Conservation (phyloP, 441 rosid species). For the Aleurites moluccanus region DNA sequence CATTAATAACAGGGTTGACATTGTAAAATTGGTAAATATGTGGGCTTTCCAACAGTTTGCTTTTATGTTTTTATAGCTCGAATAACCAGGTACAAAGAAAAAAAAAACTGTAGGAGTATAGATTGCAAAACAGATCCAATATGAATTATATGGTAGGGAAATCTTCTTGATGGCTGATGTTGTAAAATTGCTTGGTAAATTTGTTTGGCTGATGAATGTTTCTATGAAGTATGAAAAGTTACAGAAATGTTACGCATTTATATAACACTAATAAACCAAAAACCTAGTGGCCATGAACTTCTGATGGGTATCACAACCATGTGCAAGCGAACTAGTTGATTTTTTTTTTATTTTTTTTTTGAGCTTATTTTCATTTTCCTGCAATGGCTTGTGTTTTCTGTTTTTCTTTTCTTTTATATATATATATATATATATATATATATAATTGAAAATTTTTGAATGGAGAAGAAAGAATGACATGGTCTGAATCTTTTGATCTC, state of each 20-base stretch:
- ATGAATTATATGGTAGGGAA: constrained; percentile 22
- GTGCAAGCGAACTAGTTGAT: too few relatives aligned
- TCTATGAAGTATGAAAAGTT: constrained; percentile 10
- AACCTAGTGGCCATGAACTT: too few relatives aligned
- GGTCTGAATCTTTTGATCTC: too few relatives aligned
- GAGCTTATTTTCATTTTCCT: too few relatives aligned
- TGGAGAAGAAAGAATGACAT: too few relatives aligned
- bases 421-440: too few relatives aligned
- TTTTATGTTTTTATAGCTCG: constrained; percentile 15
- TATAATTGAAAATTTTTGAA: too few relatives aligned
- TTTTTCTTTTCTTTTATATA: too few relatives aligned
- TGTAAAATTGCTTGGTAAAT: constrained; percentile 4
- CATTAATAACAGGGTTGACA: background rate
- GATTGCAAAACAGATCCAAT: constrained; percentile 13
- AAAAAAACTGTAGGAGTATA: constrained; percentile 17
- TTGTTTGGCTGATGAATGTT: constrained; percentile 10
- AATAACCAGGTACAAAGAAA: background rate
- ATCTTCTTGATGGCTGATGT: constrained; percentile 4
- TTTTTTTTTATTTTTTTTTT: too few relatives aligned
- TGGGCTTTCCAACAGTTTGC: constrained; percentile 17
- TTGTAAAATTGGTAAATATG: constrained; percentile 28
- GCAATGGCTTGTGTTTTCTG: too few relatives aligned
- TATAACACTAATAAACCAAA: background rate
- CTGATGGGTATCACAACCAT: too few relatives aligned
- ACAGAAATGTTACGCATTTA: background rate